These are phyloP conservation scores for Thermothielavioides terrestris DNA, from an alignment of 495 filamentous ascomycete genomes.

Conservation along the genomic window DNA sequence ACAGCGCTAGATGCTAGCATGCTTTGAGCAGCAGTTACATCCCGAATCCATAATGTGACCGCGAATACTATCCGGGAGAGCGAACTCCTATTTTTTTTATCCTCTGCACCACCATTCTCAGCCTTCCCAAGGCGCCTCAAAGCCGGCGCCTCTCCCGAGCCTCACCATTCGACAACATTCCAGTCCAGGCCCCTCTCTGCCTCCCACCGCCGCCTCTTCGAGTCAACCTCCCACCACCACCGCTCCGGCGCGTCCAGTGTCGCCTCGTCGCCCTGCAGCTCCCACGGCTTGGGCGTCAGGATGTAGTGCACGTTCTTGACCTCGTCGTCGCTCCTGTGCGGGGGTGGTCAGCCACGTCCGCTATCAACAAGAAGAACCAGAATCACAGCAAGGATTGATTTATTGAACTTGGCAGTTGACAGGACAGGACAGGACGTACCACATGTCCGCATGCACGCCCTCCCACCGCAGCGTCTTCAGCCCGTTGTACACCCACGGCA, in stretches of 20 bases:
- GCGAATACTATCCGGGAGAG: no score
- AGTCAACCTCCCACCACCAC: constrained; percentile 12
- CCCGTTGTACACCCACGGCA: constrained; percentile 77
- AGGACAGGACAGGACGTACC: constrained; percentile 17
- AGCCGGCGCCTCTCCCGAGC: no score
- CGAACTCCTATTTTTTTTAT: no score
- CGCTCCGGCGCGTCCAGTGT: constrained; percentile 1
- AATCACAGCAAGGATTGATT: neutral
- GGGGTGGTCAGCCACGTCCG: neutral
- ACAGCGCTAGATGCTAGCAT: no score
- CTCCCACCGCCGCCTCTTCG: constrained; percentile 9
- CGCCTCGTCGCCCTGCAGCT: constrained; percentile 20
- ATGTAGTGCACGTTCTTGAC: constrained; percentile 81
- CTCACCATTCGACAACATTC: no score
- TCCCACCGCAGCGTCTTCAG: constrained; percentile 66
- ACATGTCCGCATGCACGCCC: constrained; percentile 61
- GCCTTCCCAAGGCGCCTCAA: no score
- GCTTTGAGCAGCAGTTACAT: no score
- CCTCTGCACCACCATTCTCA: no score
- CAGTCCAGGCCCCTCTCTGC: neutral
- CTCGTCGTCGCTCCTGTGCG: constrained; percentile 48
- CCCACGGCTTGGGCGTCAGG: constrained; percentile 74
- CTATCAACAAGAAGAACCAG: neutral
- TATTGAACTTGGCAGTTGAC: no score
- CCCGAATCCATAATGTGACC: no score